Conservation (phyloP, 306 rosid species). For the Urtica urens region DNA sequence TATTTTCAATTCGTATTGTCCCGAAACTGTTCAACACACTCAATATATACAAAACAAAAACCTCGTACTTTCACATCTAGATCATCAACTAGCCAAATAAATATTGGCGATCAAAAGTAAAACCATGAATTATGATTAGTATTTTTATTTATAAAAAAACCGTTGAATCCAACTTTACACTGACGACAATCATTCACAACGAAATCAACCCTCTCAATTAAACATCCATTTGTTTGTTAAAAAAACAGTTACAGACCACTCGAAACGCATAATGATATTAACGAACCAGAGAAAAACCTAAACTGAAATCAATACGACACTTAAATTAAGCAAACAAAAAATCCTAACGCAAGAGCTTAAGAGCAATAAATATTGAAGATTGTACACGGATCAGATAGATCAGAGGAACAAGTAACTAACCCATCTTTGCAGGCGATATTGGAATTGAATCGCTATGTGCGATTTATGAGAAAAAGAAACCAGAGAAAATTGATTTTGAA, state of each 20-base stretch:
- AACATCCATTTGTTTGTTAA: constrained; percentile 3
- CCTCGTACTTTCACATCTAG: no score
- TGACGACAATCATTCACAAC: constrained; percentile 21
- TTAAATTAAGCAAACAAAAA: constrained; percentile 11
- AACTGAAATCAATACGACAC: constrained; percentile 12
- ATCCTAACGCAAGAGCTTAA: not conserved
- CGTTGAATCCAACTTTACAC: constrained; percentile 15
- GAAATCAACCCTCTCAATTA: constrained; percentile 8
- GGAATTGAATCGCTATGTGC: constrained; percentile 3
- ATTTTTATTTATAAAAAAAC: not conserved
- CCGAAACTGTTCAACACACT: not conserved
- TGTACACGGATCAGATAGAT: constrained; percentile 18
- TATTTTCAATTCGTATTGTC: constrained; percentile 13
- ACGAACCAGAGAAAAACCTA: constrained; percentile 2
- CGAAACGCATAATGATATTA: constrained; percentile 23
- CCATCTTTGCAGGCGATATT: constrained; percentile 22
- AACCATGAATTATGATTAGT: not conserved
- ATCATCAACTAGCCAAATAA: no score
- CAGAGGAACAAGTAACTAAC: constrained; percentile 31
- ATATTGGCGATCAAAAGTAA: not conserved
- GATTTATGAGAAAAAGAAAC: constrained; percentile 16
- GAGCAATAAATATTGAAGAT: constrained; percentile 1
- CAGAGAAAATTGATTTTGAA: constrained; percentile 5
- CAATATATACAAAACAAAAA: constrained; percentile 6
- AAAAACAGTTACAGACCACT: constrained; percentile 8